Conservation (phyloP, 2,329 filamentous ascomycete species). For the Aspergillus arachidicola region DNA sequence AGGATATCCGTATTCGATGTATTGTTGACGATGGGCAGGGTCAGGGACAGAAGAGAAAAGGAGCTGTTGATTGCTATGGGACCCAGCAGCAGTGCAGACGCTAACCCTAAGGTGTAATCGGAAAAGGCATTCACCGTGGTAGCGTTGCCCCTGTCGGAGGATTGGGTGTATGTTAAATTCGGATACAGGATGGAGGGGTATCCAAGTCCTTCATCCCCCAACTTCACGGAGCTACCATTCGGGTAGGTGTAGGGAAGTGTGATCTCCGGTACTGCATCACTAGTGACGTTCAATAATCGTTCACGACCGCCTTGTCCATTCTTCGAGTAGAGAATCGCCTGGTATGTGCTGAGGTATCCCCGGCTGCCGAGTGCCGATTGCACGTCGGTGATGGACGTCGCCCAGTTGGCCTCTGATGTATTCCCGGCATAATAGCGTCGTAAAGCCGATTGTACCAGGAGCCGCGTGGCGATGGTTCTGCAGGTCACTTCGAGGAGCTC, state of each 20-base stretch:
- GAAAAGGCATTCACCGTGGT: constrained; percentile 35
- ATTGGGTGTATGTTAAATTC: constrained; percentile 67
- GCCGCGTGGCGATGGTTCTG: constrained; percentile 68
- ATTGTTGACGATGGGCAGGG: constrained; percentile 75
- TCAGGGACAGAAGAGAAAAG: constrained; percentile 78
- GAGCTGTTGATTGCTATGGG: constrained; percentile 72
- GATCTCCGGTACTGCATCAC: constrained; percentile 46
- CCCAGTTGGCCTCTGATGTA: constrained; percentile 62
- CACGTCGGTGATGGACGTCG: constrained; percentile 64
- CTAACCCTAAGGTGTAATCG: constrained; percentile 44
- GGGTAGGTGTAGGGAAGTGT: constrained; percentile 62
- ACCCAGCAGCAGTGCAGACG: constrained; percentile 71
- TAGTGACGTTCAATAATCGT: constrained; percentile 68
- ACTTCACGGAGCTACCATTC: constrained; percentile 60
- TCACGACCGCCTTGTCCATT: constrained; percentile 61
- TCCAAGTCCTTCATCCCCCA: constrained; percentile 66
- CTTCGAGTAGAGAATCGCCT: constrained; percentile 72
- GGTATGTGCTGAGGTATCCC: constrained; percentile 60
- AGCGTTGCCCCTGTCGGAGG: constrained; percentile 11
- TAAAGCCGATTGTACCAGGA: constrained; percentile 57
- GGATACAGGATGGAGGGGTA: constrained; percentile 76
- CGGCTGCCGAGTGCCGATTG: constrained; percentile 66
- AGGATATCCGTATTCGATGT: constrained; percentile 64
- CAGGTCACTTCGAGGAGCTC: constrained; percentile 76
- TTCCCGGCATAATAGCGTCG: constrained; percentile 56